phyloP scores from a whole-genome alignment of 2,329 filamentous ascomycete genomes.

The Colletotrichum simmondsii region DNA sequence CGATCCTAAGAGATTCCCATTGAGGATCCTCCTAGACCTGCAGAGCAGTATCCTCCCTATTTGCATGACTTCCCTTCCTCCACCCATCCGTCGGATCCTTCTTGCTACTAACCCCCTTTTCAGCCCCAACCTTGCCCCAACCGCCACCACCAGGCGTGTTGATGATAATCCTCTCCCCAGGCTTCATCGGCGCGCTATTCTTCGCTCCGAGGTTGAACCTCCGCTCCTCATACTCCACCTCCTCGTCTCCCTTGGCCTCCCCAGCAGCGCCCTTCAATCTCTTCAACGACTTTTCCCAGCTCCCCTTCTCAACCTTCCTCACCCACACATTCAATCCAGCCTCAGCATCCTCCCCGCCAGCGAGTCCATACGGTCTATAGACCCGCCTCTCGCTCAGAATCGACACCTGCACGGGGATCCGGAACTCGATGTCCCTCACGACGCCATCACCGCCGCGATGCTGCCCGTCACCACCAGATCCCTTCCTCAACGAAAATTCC shows the following conservation, averaged over 20 bases:
- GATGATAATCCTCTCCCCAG: slow-evolving; percentile 82
- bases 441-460: slow-evolving; percentile 80
- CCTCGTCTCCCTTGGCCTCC: slow-evolving; percentile 41
- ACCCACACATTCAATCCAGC: slow-evolving; percentile 92
- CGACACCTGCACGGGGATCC: slow-evolving; percentile 79
- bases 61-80: slow-evolving; percentile 67
- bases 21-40: slow-evolving; percentile 54
- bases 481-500: slow-evolving; percentile 74
- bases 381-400: slow-evolving; percentile 84
- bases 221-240: slow-evolving; percentile 65
- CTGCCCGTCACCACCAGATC: slow-evolving; percentile 73
- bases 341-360: slow-evolving; percentile 81
- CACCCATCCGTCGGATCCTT: slow-evolving; percentile 66
- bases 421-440: slow-evolving; percentile 81
- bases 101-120: slow-evolving; percentile 60
- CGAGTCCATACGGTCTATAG: slow-evolving; percentile 81
- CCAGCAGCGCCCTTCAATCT: slow-evolving; percentile 43
- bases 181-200: slow-evolving; percentile 81
- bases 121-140: slow-evolving; percentile 73
- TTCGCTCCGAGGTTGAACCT: slow-evolving; percentile 81
- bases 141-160: slow-evolving; percentile 83
- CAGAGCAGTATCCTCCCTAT: slow-evolving; percentile 67
- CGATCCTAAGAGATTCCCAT: too few relatives aligned
- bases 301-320: slow-evolving; percentile 71
- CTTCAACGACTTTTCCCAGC: slow-evolving; percentile 57